Evolutionary conservation across 768 basidiomycete species (phyloP), one percentile per base, ranked within the genome.

Genomic region (Pisolithus tinctorius): DNA sequence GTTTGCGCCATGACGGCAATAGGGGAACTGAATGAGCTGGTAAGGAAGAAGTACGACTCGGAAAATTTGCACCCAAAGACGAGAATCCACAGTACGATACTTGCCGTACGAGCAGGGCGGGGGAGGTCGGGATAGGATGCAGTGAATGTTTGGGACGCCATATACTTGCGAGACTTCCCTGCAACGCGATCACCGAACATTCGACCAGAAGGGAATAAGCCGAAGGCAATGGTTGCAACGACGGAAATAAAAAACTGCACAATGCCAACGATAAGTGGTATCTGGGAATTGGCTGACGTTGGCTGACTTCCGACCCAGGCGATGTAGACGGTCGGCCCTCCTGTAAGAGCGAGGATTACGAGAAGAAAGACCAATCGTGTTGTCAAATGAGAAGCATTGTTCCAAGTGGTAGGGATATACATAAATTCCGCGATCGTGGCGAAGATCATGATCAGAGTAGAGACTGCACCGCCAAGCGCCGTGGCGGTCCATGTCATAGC

Each of bases 111-210:
- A 4, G 92, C 83, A 42, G 70, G 71, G 53, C 82, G 74, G 25
- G 80, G 69, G 42, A 99, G 81, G 3, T 78, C 70, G 1, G 95
- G 96, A 65, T 99, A 99, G 4, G 93, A 94, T 0, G 96, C 96
- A 1, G 96, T 99, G 72, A 99, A 98, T 0, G 96, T 98, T 68
- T 99, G 96, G 17, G 91, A 94, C 37, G 96, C 96, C 78, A 99
- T 85, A 67, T 97, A 97, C 70, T 97, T 98, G 62, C 96, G 81
- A n/a, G 87, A 81, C 70, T 96, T 97, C 60, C 95, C 92, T 6
- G 93, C 90, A 6, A 99, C 96, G 54, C 95, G 86, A 65, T 99
- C 96, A 38, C 96, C 96, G 66, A 99, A 98, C 91, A 99, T 95
- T 46, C 95, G 81, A 5, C 95, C 96, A 0, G 93, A 95, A 0